Evolutionary conservation across 2,329 filamentous ascomycete genomes (phyloP), one percentile per base, ranked within the genome.

Genomic region (Pseudopithomyces chartarum): DNA sequence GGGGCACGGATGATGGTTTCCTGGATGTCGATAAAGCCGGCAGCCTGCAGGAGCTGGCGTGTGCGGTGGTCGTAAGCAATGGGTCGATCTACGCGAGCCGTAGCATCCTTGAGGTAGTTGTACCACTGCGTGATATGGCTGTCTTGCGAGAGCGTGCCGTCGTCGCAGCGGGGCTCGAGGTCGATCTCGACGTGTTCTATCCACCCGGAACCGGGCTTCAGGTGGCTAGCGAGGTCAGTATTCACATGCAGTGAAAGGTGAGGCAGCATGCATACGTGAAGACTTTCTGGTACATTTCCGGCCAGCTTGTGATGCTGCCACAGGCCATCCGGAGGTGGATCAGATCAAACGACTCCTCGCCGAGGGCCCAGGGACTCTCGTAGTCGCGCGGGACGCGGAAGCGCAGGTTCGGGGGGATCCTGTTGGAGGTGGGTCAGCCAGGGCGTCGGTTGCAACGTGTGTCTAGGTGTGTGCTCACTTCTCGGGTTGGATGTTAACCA

Each of bases 131-230:
- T 76, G 15, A 94, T 78, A 26, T 82, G 79, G 7, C 88, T 86
- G 36, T 85, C 77, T 3, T 76, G 62, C 11, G 84, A 81, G 13
- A 90, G 76, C 1, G 85, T 85, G 34, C 83, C 82, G 65, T 90
- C 86, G 60, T 92, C 88, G 68, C 87, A 90, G 50, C 86, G 86
- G 17, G 92, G 91, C 46, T 84, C 81, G 75, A 90, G 90, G 75
- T 98, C 92, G 53, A 98, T 89, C 73, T 98, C 94, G 46, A 96
- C 85, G 64, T 96, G 92, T 76, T 98, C 93, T 54, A 97, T 83
- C 70, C 83, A 85, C 52, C 93, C 94, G 39, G 80, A 83, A 1
- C 88, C 88, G 1, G 92, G 91, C 65, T 87, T 87, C 23, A 97
- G 82, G 70, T 96, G 90, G 52, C 89, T 92, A 61, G 47, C n/a